Evolutionary conservation across 1,139 yeast genomes (phyloP), one percentile per base, ranked within the genome.

Genomic region (Debaryomyces coudertii): DNA sequence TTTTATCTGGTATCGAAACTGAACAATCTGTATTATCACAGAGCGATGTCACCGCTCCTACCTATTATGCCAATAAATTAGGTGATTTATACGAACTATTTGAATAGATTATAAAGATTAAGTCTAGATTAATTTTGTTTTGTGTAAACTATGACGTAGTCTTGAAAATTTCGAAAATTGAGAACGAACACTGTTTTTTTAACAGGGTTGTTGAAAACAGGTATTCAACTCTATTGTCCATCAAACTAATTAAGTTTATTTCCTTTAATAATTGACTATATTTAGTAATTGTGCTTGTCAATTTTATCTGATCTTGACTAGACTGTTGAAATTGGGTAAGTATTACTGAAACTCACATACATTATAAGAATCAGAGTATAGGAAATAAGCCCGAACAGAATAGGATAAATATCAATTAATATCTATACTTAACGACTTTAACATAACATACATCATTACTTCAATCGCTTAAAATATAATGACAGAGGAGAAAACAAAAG

Each of bases 1-100:
- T 93, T 3, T 77, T 93, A 47, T 87, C 95, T 1, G 99, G 99
- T 1, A 90, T 93, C 49, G 96, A 90, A 60, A 82, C 84, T 1
- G 95, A 85, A 57, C 79, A 76, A 29, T 73, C 76, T 34, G 83
- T 85, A 1, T 54, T 72, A 45, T 63, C 62, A 4, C 68, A 66
- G 30, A 74, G 73, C 9, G 67, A 65, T 9, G 63, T 67, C 5
- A 74, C 77, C 11, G 70, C 73, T 6, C 97, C 97, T 6, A 80
- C 85, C 16, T 88, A 72, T 60, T 87, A 79, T 58, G 87, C 92
- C 36, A 77, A 79, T 37, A 84, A 82, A 56, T 70, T 93, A 35
- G 98, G 97, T 16, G 90, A 85, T 52, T 69, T 92, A 44, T 85
- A 70, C 53, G 92, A 86, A 57, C 62, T 84, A 29, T 46, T 47